These are phyloP conservation scores for Panaeolus papilionaceus DNA, from an alignment of 768 basidiomycete species.

Conservation along the genomic window DNA sequence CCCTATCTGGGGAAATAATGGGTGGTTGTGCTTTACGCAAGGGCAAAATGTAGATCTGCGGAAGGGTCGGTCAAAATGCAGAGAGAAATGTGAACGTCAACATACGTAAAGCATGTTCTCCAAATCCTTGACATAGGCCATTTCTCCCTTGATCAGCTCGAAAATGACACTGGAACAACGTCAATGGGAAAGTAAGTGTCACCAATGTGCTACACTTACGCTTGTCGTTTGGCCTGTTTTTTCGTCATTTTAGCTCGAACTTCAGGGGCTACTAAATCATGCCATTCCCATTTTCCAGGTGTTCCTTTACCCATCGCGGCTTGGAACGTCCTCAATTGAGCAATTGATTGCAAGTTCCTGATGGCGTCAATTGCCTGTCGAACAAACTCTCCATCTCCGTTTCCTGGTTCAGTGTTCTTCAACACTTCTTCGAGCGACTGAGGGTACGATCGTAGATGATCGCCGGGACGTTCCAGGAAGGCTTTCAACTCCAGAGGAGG, in stretches of 20 bases:
- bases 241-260: conserved; percentile 65
- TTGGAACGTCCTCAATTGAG: conserved; percentile 90
- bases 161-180: conserved; percentile 74
- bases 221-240: conserved; percentile 82
- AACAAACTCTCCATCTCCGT: conserved; percentile 84
- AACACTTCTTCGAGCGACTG: conserved; percentile 85
- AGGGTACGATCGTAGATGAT: conserved; percentile 86
- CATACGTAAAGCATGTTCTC: conserved; percentile 82
- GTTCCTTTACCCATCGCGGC: conserved; percentile 84
- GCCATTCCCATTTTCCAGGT: conserved; percentile 88
- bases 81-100: conserved; percentile 11
- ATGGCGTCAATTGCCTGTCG: conserved; percentile 86
- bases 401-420: conserved; percentile 80
- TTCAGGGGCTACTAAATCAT: conserved; percentile 81
- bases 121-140: conserved; percentile 92
- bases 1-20: conserved; percentile 71
- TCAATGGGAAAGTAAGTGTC: background rate
- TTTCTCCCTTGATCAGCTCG: conserved; percentile 94
- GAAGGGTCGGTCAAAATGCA: background rate
- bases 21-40: conserved; percentile 76
- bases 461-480: conserved; percentile 78
- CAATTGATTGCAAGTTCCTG: conserved; percentile 78
- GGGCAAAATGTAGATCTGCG: conserved; percentile 82
- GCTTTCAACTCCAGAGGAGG: conserved; percentile 71
- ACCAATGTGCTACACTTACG: conserved; percentile 54